A percentile compares a stretch with the other conserved stretches of the same genome.
phyloP scores from a whole-genome alignment of 2,329 filamentous ascomycete genomes.

The Metarhizium anisopliae region DNA sequence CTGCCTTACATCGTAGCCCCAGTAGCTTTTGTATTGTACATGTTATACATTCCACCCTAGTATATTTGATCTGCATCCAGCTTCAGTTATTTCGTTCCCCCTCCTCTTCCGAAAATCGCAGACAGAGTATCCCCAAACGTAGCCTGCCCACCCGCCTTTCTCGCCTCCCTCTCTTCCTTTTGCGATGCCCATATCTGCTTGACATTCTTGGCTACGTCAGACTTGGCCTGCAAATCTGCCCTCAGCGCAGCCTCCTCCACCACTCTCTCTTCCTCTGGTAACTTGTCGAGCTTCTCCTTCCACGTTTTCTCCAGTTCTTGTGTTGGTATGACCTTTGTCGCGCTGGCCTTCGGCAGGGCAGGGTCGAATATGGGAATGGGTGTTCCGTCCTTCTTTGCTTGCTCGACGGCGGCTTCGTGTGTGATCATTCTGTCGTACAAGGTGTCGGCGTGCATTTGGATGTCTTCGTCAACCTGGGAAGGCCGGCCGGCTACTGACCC shows the following conservation, averaged over 20 bases:
- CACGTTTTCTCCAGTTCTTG: conserved; percentile 41
- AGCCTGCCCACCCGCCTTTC: conserved; percentile 21
- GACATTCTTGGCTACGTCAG: conserved; percentile 49
- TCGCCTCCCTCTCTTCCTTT: conserved; percentile 45
- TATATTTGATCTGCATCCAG: background rate
- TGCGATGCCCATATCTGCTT: conserved; percentile 46
- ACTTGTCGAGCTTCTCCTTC: conserved; percentile 46
- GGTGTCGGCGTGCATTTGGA: conserved; percentile 92
- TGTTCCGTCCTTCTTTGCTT: conserved; percentile 54
- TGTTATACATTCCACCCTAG: background rate
- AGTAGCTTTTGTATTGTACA: background rate
- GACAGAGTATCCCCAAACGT: conserved; percentile 22
- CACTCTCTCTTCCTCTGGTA: conserved; percentile 48
- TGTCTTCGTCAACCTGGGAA: conserved; percentile 66
- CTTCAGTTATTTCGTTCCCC: background rate
- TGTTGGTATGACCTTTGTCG: conserved; percentile 19
- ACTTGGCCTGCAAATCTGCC: conserved; percentile 52
- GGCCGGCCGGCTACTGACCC: conserved; percentile 58
- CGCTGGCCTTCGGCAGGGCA: conserved; percentile 33
- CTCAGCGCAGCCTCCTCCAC: conserved; percentile 56
- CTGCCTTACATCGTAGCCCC: no score
- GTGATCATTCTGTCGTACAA: conserved; percentile 81
- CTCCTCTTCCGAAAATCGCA: conserved; percentile 18
- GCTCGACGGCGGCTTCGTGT: conserved; percentile 67
- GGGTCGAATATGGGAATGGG: conserved; percentile 51